These are phyloP conservation scores for Jasminum sambac DNA, from an alignment of 257 asterid species.

Conservation along the genomic window DNA sequence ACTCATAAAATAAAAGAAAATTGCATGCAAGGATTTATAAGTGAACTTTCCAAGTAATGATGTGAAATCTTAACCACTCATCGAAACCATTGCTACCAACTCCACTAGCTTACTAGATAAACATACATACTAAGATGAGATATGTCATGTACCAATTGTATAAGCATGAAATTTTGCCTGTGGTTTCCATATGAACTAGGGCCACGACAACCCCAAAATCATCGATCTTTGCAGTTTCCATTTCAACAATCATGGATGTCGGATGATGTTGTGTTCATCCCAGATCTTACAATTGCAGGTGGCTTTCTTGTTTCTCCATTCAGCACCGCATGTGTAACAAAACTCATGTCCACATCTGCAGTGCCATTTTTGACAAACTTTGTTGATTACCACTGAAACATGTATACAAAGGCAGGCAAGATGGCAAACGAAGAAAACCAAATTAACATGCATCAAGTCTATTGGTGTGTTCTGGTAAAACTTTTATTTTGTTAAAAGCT, in stretches of 20 bases:
- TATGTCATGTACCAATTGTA: too few relatives aligned
- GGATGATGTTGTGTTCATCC: slow-evolving; percentile 34
- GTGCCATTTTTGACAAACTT: neutral
- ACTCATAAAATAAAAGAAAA: too few relatives aligned
- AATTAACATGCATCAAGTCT: neutral
- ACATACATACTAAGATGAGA: neutral
- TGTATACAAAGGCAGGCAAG: neutral
- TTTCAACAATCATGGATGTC: neutral
- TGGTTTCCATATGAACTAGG: neutral
- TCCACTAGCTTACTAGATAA: neutral
- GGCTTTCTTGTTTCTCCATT: slow-evolving; percentile 35
- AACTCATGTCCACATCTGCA: slow-evolving; percentile 67
- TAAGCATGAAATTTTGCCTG: neutral
- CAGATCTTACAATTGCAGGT: slow-evolving; percentile 37
- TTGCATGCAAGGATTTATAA: too few relatives aligned
- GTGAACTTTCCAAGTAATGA: neutral
- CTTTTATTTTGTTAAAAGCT: too few relatives aligned
- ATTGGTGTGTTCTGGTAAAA: too few relatives aligned
- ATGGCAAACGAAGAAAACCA: neutral
- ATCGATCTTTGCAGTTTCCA: neutral
- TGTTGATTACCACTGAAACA: neutral
- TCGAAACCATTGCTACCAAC: neutral
- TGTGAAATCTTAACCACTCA: neutral
- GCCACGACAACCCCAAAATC: too few relatives aligned
- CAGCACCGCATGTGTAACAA: slow-evolving; percentile 44